These are phyloP conservation scores for Sutorius australiensis DNA, from an alignment of 768 basidiomycete species.

Conservation along the genomic window DNA sequence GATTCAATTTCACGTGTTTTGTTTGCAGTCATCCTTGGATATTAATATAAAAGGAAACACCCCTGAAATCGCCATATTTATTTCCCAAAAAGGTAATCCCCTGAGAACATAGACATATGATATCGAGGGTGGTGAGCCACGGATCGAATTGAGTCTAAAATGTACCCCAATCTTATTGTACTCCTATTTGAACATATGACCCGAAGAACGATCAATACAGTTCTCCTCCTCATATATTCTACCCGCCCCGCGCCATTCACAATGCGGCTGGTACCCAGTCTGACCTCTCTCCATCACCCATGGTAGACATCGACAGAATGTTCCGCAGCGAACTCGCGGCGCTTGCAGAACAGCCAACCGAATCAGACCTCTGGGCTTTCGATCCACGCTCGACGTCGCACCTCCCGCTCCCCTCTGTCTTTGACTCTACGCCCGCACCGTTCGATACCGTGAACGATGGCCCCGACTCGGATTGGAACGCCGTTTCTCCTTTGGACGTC, in stretches of 20 bases:
- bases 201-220: constrained; percentile 14
- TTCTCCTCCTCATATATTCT: constrained; percentile 4
- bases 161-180: background rate
- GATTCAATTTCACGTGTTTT: constrained; percentile 26
- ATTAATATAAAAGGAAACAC: constrained; percentile 5
- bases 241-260: background rate
- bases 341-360: constrained; percentile 4
- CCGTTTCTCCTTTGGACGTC: background rate
- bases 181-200: background rate
- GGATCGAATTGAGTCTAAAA: background rate
- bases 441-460: background rate
- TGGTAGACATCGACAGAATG: constrained; percentile 27
- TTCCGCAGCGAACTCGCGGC: constrained; percentile 18
- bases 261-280: constrained; percentile 13
- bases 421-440: background rate
- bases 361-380: constrained; percentile 6
- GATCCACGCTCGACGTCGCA: background rate
- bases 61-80: background rate
- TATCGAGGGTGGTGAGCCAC: background rate
- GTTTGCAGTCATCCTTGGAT: background rate
- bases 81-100: constrained; percentile 8
- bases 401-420: background rate
- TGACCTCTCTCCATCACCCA: background rate
- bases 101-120: background rate
- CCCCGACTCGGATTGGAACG: constrained; percentile 2